Conservation (phyloP, 257 asterid species). For the Nicotiana otophora region DNA sequence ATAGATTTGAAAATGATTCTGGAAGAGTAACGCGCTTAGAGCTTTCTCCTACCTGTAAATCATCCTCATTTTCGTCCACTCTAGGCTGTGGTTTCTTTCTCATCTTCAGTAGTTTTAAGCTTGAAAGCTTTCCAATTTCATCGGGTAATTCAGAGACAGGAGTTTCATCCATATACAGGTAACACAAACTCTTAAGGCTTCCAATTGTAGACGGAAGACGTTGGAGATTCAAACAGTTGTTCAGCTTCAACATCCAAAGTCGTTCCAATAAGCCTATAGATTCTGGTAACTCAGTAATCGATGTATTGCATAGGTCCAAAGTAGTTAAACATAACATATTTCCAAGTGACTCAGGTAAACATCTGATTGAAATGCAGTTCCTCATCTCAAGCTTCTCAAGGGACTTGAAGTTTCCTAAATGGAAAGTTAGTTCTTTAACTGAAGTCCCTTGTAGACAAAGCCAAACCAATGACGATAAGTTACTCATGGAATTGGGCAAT, state of each 20-base stretch:
- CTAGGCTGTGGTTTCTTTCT: conserved; percentile 9
- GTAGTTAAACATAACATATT: conserved; percentile 17
- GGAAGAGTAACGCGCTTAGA: conserved; percentile 20
- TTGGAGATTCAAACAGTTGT: conserved; percentile 15
- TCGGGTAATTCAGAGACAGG: conserved; percentile 27
- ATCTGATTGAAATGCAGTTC: conserved; percentile 10
- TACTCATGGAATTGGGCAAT: conserved; percentile 15
- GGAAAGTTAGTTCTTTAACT: conserved; percentile 8
- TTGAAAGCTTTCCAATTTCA: conserved; percentile 24
- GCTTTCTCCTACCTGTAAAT: neutral
- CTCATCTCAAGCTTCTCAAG: conserved; percentile 18
- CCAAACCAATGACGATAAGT: conserved; percentile 20
- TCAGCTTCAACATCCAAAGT: conserved; percentile 9
- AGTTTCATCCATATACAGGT: conserved; percentile 19
- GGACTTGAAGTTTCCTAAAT: conserved; percentile 15
- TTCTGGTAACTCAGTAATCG: conserved; percentile 22
- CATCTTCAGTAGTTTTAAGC: conserved; percentile 20
- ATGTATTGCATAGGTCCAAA: conserved; percentile 18
- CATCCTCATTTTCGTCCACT: neutral
- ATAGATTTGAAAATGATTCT: conserved; percentile 24
- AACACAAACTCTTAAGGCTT: conserved; percentile 19
- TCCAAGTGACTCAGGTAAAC: conserved; percentile 18
- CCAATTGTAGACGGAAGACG: conserved; percentile 22
- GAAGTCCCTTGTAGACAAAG: conserved; percentile 17
- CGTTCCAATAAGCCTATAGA: conserved; percentile 18